phyloP scores from a whole-genome alignment of 495 filamentous ascomycete genomes.

The Glutinoglossum americanum region DNA sequence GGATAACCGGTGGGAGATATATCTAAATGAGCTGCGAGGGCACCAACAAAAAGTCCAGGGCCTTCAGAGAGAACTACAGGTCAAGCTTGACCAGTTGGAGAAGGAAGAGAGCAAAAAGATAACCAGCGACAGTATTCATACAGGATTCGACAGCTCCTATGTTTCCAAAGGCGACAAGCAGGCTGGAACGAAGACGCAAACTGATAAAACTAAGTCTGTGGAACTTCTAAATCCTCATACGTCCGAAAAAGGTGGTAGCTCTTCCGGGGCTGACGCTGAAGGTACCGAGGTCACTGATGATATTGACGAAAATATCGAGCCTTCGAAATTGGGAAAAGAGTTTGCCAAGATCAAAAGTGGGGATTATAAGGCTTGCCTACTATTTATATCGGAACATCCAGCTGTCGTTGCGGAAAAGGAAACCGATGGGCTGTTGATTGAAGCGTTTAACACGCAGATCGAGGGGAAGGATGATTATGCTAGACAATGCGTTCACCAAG shows the following conservation, averaged over 20 bases:
- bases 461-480: constrained; percentile 54
- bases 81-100: constrained; percentile 60
- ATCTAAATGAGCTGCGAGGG: constrained; percentile 48
- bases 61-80: constrained; percentile 50
- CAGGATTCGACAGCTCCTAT: constrained; percentile 71
- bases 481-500: constrained; percentile 84
- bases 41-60: constrained; percentile 58
- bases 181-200: constrained; percentile 15
- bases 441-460: constrained; percentile 74
- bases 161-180: constrained; percentile 20
- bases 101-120: constrained; percentile 78
- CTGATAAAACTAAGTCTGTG: constrained; percentile 25
- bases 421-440: constrained; percentile 72
- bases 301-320: constrained; percentile 51
- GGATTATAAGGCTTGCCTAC: constrained; percentile 48
- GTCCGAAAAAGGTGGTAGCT: constrained; percentile 16
- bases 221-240: constrained; percentile 64
- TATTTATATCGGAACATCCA: constrained; percentile 57
- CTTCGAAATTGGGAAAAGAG: constrained; percentile 48
- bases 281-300: constrained; percentile 28
- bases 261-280: constrained; percentile 39
- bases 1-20: constrained; percentile 42
- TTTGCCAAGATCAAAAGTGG: constrained; percentile 61
- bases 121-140: constrained; percentile 77
- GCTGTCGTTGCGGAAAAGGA: constrained; percentile 65